Base-by-base conservation (phyloP, 306 rosid species). In the Cicer cuneatum region DNA sequence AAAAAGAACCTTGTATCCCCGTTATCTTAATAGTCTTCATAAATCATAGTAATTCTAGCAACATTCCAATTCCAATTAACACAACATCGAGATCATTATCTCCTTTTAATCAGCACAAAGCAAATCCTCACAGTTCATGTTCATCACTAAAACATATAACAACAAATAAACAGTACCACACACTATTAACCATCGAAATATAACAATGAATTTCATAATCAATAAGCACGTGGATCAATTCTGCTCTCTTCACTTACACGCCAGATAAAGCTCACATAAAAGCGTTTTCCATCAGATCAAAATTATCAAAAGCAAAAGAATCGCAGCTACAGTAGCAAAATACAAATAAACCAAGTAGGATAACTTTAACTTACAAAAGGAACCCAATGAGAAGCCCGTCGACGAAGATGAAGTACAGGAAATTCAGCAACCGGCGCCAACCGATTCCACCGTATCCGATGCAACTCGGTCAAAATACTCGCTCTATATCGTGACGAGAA, bases 401-500 rank as follows among this genome's bases (percentile, higher is more conserved):
- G 88, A 60, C 96, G 88, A 52, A 92, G 89, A 85, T 95, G 99
- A 77, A 95, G 90, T 63, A 95, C 98, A 5, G 93, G 83, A 74
- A 95, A 95, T 87, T 95, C 99, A 1, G 93, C 93, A 0, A 95
- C 87, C 0, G 87, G 83, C 38, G 78, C 78, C 81, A 92, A 80
- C 76, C 88, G 87, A 83, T 78, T 89, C 90, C 99, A 88, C 80
- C 98, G 67, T 18, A 95, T 78, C 59, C 97, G 69, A 71, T 95
- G 97, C 90, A 90, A 71, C 86, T 87, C 99, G 6, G 98, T 92
- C 90, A 95, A 73, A 74, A 95, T 86, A 72, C 97, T 92, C 39
- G 96, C 97, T 83, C 91, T 87, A 77, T 90, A 92, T 48, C 87
- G 79, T 8, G 97, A 92, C 33, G 99, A 95, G 77, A 95, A 92